Evolutionary conservation across 331 rosid genomes (phyloP).

Genomic region (Quercus phellos): DNA sequence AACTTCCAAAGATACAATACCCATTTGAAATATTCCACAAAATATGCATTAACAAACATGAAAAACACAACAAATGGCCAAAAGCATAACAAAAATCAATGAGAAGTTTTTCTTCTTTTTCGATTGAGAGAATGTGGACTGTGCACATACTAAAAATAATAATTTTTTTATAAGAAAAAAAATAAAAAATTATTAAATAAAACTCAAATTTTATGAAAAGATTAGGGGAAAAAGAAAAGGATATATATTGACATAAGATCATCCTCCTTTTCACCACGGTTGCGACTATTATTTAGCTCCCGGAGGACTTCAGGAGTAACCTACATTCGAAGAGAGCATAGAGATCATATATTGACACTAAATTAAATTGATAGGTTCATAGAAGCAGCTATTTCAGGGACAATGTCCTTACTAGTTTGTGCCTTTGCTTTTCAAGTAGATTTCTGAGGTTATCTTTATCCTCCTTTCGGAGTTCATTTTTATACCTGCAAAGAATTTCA

Average conservation of each 20-base stretch:
- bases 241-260: slow-evolving; percentile 62
- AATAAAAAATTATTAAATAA: background rate
- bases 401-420: slow-evolving; percentile 59
- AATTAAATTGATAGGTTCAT: background rate
- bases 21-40: too few species aligned
- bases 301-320: slow-evolving; percentile 83
- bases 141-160: too few species aligned
- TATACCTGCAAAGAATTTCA: slow-evolving; percentile 60
- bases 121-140: background rate
- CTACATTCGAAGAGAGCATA: slow-evolving; percentile 33
- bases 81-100: background rate
- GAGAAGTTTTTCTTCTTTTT: background rate
- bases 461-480: slow-evolving; percentile 66
- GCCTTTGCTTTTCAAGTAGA: slow-evolving; percentile 66
- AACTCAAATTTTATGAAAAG: background rate
- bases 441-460: slow-evolving; percentile 59
- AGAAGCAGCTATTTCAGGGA: slow-evolving; percentile 10
- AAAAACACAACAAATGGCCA: background rate
- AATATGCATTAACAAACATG: background rate
- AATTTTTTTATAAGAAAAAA: background rate
- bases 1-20: too few species aligned
- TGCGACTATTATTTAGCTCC: slow-evolving; percentile 74
- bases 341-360: slow-evolving; percentile 12
- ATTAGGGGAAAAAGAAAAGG: slow-evolving; percentile 34
- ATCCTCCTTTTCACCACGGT: slow-evolving; percentile 86